These are phyloP conservation scores for Didymella arachidicola DNA, from an alignment of 2,329 filamentous ascomycete species.

Conservation along the genomic window DNA sequence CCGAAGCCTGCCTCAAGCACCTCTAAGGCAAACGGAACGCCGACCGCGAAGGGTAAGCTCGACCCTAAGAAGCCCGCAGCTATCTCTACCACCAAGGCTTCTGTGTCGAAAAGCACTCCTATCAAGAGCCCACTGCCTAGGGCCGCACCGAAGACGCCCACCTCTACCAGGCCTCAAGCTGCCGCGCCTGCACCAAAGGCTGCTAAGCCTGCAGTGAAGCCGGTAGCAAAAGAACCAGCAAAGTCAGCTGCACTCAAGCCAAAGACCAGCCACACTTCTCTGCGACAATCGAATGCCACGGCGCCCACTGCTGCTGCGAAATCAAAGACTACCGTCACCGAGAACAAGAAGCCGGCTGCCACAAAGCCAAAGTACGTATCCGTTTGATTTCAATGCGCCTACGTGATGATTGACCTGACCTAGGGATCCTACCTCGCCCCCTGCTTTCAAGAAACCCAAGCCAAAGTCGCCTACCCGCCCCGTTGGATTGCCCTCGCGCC, in stretches of 20 bases:
- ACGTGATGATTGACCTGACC: background rate
- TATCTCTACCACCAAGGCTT: constrained; percentile 44
- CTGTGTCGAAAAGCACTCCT: constrained; percentile 34
- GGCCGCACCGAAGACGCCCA: constrained; percentile 41
- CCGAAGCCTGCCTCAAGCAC: constrained; percentile 28
- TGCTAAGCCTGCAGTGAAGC: constrained; percentile 25
- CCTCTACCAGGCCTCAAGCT: constrained; percentile 34
- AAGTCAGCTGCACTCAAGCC: constrained; percentile 31
- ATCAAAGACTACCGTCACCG: constrained; percentile 29
- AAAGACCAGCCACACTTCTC: constrained; percentile 41
- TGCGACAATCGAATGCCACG: constrained; percentile 36
- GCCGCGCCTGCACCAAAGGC: constrained; percentile 18
- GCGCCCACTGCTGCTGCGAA: constrained; percentile 34
- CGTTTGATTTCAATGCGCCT: background rate
- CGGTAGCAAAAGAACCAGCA: constrained; percentile 33
- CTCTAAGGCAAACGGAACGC: constrained; percentile 29
- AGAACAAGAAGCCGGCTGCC: constrained; percentile 36
- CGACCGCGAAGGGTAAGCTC: constrained; percentile 32
- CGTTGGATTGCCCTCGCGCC: constrained; percentile 69
- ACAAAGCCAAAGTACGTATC: constrained; percentile 26
- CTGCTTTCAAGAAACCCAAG: constrained; percentile 49
- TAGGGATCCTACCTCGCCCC: constrained; percentile 35
- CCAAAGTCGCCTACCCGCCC: constrained; percentile 72
- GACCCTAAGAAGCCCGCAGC: constrained; percentile 43
- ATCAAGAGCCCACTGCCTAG: constrained; percentile 46